phyloP scores from a whole-genome alignment of 2,329 filamentous ascomycete species.

The Plectosphaerella plurivora region DNA sequence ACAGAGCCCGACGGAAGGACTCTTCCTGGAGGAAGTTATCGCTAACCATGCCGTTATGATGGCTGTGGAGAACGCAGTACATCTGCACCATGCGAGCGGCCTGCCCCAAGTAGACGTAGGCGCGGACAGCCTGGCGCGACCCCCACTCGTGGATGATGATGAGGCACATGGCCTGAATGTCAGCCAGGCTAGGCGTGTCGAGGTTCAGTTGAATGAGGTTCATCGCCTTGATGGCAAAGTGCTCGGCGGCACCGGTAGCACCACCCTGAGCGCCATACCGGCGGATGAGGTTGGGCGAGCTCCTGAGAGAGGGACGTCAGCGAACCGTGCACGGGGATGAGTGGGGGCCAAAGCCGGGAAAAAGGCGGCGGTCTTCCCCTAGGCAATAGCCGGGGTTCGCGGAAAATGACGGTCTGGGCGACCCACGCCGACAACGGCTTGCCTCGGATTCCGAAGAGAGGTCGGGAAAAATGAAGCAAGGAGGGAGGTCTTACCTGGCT shows the following conservation, averaged over 20 bases:
- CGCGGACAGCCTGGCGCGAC: slow-evolving; percentile 55
- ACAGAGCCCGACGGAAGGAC: slow-evolving; percentile 56
- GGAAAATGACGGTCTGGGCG: neutral
- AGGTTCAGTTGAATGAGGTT: slow-evolving; percentile 52
- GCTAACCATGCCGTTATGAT: slow-evolving; percentile 43
- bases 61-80: slow-evolving; percentile 55
- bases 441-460: neutral
- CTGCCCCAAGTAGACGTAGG: slow-evolving; percentile 59
- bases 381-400: too few species aligned
- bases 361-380: too few species aligned
- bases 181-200: slow-evolving; percentile 54
- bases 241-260: slow-evolving; percentile 50
- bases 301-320: slow-evolving; percentile 28
- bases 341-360: too few species aligned
- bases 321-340: neutral
- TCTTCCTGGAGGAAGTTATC: slow-evolving; percentile 59
- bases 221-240: slow-evolving; percentile 55
- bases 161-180: slow-evolving; percentile 58
- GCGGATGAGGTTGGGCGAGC: slow-evolving; percentile 51
- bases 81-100: slow-evolving; percentile 62
- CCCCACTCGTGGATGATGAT: slow-evolving; percentile 62
- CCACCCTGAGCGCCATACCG: slow-evolving; percentile 49
- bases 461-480: neutral
- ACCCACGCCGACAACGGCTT: neutral
- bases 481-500: slow-evolving; percentile 43